A percentile compares a stretch with the other conserved stretches of the same genome.
Evolutionary conservation across 73 alveolate species (phyloP).

Genomic region (Tetrahymena elliotti): DNA sequence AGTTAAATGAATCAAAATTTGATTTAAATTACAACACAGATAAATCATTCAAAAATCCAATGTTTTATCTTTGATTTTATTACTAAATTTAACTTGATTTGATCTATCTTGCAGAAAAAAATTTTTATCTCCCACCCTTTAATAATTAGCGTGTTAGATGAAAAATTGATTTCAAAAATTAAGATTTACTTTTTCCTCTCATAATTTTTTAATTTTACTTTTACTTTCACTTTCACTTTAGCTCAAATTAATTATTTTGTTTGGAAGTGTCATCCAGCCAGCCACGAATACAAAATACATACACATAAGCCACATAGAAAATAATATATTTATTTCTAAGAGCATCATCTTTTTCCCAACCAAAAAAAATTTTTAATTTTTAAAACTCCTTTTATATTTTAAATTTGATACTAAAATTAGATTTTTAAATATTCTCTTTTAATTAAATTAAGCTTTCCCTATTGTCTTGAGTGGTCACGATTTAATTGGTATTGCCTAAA

Average conservation of each 20-base stretch:
- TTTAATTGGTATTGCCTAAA: slow-evolving; percentile 73
- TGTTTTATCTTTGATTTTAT: not conserved
- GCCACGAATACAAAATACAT: too few species aligned
- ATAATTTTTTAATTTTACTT: not conserved
- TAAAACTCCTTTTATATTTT: not conserved
- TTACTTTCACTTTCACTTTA: not conserved
- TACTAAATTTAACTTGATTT: not conserved
- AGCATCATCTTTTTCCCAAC: not conserved
- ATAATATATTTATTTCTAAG: too few species aligned
- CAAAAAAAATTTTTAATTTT: too few species aligned
- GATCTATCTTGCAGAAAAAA: not conserved
- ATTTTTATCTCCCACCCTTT: not conserved
- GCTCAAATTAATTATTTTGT: too few species aligned
- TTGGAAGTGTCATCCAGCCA: not conserved
- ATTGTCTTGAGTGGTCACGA: slow-evolving; percentile 58
- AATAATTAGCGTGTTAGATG: not conserved
- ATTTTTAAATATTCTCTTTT: not conserved
- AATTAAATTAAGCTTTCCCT: not conserved
- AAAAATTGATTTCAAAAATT: not conserved
- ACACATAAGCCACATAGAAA: too few species aligned
- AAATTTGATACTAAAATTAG: not conserved
- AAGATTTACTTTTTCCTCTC: not conserved
- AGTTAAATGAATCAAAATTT: not conserved
- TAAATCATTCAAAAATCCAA: not conserved
- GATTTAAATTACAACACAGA: not conserved